Evolutionary conservation across 768 basidiomycete species (phyloP).

Genomic region (Ramaria sp.): DNA sequence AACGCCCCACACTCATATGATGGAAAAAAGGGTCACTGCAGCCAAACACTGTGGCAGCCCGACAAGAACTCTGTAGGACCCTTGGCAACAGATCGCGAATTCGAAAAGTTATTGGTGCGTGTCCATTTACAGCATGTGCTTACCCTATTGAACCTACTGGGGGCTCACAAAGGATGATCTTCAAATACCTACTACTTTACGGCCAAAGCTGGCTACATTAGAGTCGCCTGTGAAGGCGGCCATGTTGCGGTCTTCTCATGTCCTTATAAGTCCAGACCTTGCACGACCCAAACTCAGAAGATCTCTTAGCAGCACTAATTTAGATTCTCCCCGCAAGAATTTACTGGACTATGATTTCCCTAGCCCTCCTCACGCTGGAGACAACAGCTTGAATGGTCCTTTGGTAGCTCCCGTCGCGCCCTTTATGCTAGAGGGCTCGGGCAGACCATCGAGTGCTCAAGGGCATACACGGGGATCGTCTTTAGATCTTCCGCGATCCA

Average conservation of each 20-base stretch:
- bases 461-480: slow-evolving; percentile 51
- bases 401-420: slow-evolving; percentile 16
- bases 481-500: slow-evolving; percentile 39
- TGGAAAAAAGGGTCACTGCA: neutral
- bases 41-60: neutral
- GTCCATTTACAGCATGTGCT: neutral
- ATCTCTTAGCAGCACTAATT: slow-evolving; percentile 63
- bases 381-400: neutral
- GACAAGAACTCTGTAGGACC: slow-evolving; percentile 18
- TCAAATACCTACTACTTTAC: slow-evolving; percentile 69
- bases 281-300: slow-evolving; percentile 53
- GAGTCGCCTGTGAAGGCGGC: slow-evolving; percentile 81
- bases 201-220: slow-evolving; percentile 72
- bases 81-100: slow-evolving; percentile 51
- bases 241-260: slow-evolving; percentile 81
- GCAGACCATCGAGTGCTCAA: slow-evolving; percentile 18
- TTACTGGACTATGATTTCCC: slow-evolving; percentile 26
- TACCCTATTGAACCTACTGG: neutral
- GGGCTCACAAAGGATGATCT: slow-evolving; percentile 58
- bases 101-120: slow-evolving; percentile 72
- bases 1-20: slow-evolving; percentile 1
- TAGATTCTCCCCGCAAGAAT: slow-evolving; percentile 40
- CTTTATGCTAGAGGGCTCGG: slow-evolving; percentile 19
- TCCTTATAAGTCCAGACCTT: slow-evolving; percentile 34
- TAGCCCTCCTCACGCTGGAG: slow-evolving; percentile 15